Conservation (phyloP, 2,329 filamentous ascomycete species). For the Scortechinia acanthostroma region DNA sequence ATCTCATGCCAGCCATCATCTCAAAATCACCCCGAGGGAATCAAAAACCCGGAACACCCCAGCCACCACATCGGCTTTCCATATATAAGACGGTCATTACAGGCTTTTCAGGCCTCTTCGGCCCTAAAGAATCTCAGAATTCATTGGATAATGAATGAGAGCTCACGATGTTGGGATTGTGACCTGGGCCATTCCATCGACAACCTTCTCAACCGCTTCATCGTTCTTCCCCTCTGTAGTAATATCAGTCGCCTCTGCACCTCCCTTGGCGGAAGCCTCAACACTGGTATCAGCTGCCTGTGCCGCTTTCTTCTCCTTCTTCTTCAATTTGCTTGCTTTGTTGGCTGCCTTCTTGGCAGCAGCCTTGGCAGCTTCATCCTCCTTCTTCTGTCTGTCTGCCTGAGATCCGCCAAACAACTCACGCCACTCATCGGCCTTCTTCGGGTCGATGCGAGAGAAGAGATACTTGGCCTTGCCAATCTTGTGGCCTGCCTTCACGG, state of each 20-base stretch:
- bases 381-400: constrained; percentile 61
- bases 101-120: too few relatives aligned
- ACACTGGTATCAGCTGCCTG: constrained; percentile 9
- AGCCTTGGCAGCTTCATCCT: constrained; percentile 43
- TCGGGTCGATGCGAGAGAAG: constrained; percentile 75
- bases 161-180: constrained; percentile 26
- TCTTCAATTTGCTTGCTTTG: not conserved
- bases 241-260: constrained; percentile 13
- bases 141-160: not conserved
- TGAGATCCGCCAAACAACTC: constrained; percentile 65
- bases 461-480: constrained; percentile 74
- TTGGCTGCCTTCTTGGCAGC: not conserved
- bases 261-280: constrained; percentile 23
- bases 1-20: too few relatives aligned
- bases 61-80: too few relatives aligned
- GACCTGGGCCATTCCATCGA: constrained; percentile 29
- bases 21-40: too few relatives aligned
- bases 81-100: too few relatives aligned
- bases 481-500: constrained; percentile 67
- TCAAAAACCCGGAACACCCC: too few relatives aligned
- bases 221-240: constrained; percentile 14
- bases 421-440: constrained; percentile 79
- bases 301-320: not conserved
- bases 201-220: constrained; percentile 25
- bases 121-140: too few relatives aligned